Evolutionary conservation across 176 grass and related monocot genomes (phyloP).

Genomic region (Canna indica): DNA sequence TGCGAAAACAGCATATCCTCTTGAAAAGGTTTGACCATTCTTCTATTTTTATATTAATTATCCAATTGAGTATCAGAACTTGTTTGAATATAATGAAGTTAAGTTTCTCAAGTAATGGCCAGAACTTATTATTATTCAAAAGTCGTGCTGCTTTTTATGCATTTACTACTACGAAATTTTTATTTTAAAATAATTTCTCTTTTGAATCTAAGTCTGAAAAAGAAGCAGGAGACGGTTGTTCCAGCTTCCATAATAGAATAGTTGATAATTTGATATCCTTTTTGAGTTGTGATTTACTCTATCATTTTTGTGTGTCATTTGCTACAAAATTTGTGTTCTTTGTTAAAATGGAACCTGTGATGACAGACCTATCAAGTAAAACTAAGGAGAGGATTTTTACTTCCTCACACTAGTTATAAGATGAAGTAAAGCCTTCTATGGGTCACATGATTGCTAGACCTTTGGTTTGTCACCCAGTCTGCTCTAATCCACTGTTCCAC

Average conservation of each 20-base stretch:
- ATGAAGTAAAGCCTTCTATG: too few species aligned
- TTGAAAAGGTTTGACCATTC: constrained; percentile 61
- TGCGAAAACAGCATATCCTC: constrained; percentile 87
- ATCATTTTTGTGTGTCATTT: neutral
- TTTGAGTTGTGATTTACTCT: neutral
- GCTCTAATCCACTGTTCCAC: too few species aligned
- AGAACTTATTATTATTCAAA: neutral
- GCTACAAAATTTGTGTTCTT: neutral
- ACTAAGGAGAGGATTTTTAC: neutral
- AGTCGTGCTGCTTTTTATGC: neutral
- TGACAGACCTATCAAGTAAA: neutral
- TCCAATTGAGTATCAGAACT: neutral
- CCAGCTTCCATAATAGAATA: neutral
- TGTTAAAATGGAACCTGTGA: neutral
- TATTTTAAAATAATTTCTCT: neutral
- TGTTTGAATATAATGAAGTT: neutral
- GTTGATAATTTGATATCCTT: neutral
- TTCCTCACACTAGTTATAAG: neutral
- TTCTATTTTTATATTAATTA: neutral
- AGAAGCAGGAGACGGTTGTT: too few species aligned
- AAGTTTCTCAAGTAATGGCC: neutral
- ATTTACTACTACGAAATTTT: neutral
- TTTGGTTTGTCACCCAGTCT: too few species aligned
- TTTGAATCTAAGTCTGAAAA: neutral
- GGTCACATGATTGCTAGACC: too few species aligned